These are phyloP conservation scores for Cyberlindnera xishuangbannaensis DNA, from an alignment of 805 yeast species.

Conservation along the genomic window DNA sequence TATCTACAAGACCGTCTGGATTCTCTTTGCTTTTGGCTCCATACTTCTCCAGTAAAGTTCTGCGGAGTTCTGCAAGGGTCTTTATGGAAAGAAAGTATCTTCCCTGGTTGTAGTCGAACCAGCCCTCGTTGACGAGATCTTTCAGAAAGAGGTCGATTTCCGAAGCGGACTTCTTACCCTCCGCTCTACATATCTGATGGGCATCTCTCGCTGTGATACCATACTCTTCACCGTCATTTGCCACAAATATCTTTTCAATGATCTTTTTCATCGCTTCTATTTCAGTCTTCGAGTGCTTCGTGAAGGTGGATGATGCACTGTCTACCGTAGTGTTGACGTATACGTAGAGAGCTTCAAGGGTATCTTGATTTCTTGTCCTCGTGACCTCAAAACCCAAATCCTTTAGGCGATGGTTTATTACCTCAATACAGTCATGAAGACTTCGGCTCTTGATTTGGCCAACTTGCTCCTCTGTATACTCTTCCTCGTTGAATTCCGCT, in stretches of 20 bases:
- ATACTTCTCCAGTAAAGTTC: conserved; percentile 37
- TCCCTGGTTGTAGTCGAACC: conserved; percentile 38
- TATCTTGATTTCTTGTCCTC: conserved; percentile 29
- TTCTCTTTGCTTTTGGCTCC: conserved; percentile 25
- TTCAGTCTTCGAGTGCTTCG: conserved; percentile 33
- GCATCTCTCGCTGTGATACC: conserved; percentile 28
- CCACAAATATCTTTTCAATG: conserved; percentile 32
- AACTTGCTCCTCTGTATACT: conserved; percentile 2
- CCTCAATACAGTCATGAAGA: conserved; percentile 20
- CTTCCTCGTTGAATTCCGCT: conserved; percentile 4
- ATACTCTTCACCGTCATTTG: conserved; percentile 22
- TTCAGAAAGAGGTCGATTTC: conserved; percentile 37
- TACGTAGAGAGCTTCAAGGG: conserved; percentile 29
- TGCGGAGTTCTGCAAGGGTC: conserved; percentile 42
- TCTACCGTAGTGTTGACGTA: conserved; percentile 33
- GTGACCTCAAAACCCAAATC: conserved; percentile 35
- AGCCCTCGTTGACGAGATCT: conserved; percentile 43
- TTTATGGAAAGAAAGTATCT: conserved; percentile 35
- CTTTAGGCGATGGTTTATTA: conserved; percentile 22
- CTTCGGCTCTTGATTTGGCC: conserved; percentile 4
- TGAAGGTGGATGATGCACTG: conserved; percentile 30
- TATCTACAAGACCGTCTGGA: conserved; percentile 31
- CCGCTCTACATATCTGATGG: conserved; percentile 11
- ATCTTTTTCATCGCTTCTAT: conserved; percentile 36
- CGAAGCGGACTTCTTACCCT: conserved; percentile 27